Conservation (phyloP, 148 eudicot species). For the Persicaria maculosa region DNA sequence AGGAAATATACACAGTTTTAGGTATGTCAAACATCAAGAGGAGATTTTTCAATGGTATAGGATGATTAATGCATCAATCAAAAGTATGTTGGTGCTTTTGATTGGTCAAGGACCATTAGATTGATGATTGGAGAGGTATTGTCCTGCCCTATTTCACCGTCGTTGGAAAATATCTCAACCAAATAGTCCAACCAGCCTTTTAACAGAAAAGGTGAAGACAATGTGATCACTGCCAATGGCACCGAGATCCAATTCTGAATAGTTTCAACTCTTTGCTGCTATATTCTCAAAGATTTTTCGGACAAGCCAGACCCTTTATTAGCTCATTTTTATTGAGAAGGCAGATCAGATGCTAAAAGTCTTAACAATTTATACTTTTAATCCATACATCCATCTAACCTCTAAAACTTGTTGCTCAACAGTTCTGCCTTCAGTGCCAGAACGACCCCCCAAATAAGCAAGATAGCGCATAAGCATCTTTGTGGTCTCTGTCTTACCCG, state of each 20-base stretch:
- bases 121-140: not conserved
- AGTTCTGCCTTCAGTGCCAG: conserved; percentile 79
- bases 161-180: not conserved
- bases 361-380: not conserved
- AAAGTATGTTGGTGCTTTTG: not conserved
- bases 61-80: not conserved
- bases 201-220: not conserved
- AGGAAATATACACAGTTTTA: not conserved
- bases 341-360: conserved; percentile 1
- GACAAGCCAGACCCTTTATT: not conserved
- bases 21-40: not conserved
- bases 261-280: not conserved
- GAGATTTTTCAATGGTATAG: not conserved
- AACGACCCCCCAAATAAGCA: conserved; percentile 89
- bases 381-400: conserved; percentile 32
- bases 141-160: not conserved
- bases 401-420: conserved; percentile 95
- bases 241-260: not conserved
- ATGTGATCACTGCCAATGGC: not conserved
- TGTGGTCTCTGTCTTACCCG: conserved; percentile 94
- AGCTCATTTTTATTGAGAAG: conserved; percentile 2
- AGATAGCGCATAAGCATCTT: conserved; percentile 97
- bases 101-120: not conserved
- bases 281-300: conserved; percentile 1
- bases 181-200: not conserved